These are phyloP conservation scores for Penicillium nordicum DNA, from an alignment of 2,329 filamentous ascomycete species.

Conservation along the genomic window DNA sequence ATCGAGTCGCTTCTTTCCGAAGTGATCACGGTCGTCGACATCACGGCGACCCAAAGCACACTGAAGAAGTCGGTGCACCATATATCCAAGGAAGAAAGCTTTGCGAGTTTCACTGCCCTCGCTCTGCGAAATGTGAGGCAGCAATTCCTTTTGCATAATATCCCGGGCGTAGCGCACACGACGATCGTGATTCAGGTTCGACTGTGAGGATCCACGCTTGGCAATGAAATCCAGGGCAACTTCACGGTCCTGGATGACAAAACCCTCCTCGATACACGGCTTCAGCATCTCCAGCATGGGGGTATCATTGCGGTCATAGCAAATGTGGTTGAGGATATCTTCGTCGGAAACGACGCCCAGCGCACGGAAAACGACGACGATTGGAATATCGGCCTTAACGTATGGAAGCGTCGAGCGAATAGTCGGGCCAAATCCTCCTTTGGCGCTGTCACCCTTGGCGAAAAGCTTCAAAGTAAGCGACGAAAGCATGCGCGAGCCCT, in stretches of 20 bases:
- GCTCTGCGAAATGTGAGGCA: conserved; percentile 93
- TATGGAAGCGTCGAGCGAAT: conserved; percentile 91
- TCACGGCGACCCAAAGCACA: conserved; percentile 90
- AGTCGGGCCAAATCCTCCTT: conserved; percentile 77
- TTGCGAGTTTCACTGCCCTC: conserved; percentile 95
- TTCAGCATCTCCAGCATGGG: conserved; percentile 98
- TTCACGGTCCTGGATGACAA: conserved; percentile 92
- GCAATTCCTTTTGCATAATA: conserved; percentile 92
- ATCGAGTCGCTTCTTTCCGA: conserved; percentile 97
- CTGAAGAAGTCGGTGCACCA: conserved; percentile 94
- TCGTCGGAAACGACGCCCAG: conserved; percentile 95
- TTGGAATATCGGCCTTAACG: conserved; percentile 87
- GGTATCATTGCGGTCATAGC: conserved; percentile 90
- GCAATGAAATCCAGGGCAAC: conserved; percentile 94
- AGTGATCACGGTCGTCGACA: conserved; percentile 96
- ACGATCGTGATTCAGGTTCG: conserved; percentile 72
- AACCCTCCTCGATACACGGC: conserved; percentile 94
- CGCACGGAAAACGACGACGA: conserved; percentile 92
- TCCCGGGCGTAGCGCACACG: conserved; percentile 90
- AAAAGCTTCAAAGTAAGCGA: conserved; percentile 88
- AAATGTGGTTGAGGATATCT: conserved; percentile 96
- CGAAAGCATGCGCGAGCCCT: conserved; percentile 90
- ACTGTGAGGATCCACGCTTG: conserved; percentile 74
- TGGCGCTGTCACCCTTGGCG: conserved; percentile 75
- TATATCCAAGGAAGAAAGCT: conserved; percentile 97